Percentiles rank a stretch among this genome's conserved stretches.
Evolutionary conservation across 83 land plant species (phyloP).

Genomic region (Larix sibirica): DNA sequence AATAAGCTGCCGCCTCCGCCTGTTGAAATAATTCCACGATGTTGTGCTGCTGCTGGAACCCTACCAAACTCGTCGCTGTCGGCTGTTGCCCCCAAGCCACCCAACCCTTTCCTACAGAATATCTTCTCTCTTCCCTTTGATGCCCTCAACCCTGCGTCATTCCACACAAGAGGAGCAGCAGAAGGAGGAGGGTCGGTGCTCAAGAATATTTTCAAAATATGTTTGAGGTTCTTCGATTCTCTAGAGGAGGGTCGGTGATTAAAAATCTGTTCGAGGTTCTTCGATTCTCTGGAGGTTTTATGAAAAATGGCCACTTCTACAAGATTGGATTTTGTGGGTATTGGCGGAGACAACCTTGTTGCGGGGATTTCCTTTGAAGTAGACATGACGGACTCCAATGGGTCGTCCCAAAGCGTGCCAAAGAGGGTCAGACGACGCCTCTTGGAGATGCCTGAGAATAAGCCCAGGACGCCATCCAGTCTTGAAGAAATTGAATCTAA

Average conservation of each 20-base stretch:
- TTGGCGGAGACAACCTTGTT: not conserved
- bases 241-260: too few species aligned
- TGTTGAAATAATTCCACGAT: conserved; percentile 51
- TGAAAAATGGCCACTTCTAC: too few species aligned
- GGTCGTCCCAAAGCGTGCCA: conserved; percentile 41
- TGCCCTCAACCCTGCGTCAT: not conserved
- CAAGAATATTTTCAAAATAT: not conserved
- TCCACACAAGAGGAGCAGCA: not conserved
- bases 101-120: conserved; percentile 44
- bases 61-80: conserved; percentile 7
- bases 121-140: conserved; percentile 65
- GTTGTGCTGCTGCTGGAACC: conserved; percentile 61
- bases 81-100: conserved; percentile 32
- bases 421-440: conserved; percentile 51
- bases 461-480: conserved; percentile 35
- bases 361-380: conserved; percentile 2
- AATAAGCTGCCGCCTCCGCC: not conserved
- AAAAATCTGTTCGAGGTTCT: too few species aligned
- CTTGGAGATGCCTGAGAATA: conserved; percentile 29
- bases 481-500: conserved; percentile 83
- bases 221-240: too few species aligned
- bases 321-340: too few species aligned
- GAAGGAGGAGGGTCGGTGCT: not conserved
- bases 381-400: conserved; percentile 25
- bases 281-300: too few species aligned